Base-by-base conservation (phyloP, 2,329 filamentous ascomycete genomes). In the Colletotrichum somersetense region DNA sequence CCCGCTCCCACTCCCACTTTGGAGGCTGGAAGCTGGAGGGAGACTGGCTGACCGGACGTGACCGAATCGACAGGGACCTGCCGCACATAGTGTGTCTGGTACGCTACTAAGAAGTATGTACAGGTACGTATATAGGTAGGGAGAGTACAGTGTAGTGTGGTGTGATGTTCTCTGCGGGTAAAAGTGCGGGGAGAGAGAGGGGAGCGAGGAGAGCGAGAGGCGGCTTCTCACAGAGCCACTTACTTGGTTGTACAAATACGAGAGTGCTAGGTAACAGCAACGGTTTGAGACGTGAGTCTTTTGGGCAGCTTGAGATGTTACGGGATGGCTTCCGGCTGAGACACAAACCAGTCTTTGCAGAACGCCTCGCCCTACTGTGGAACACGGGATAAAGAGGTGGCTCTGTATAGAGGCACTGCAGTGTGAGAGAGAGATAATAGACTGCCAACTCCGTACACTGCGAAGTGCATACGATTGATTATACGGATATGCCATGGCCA, bases 361-460 rank as follows among this genome's bases (percentile, higher is more conserved):
- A 64, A 64, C 40, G 26, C 30, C 50, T 66, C 30, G 53, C 63
- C 55, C 65, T 62, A 61, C 33, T 20, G 44, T 70, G 35, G 35
- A 69, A 66, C 35, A 59, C 57, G 46, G 16, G 33, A 66, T 66
- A 53, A 61, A 70, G 52, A 62, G 42, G 44, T 30, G 33, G 26
- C 62, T 67, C 55, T 67, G 35, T 46, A 67, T 44, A 30, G 30
- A 30, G 4, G 30, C 30, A 20, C 26, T 59, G 56, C n/a, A 44
- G 56, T 38, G 33, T 23, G 42, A 23, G 44, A 52, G n/a, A 44
- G n/a, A 44, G 1, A 40, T 10, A 30, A 11, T 44, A 42, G 40
- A 33, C 40, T 20, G 38, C 26, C 35, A 26, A n/a, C 12, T 14
- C 38, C 12, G 38, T 40, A 40, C 38, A 12, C 38, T 38, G 11